A percentile compares a stretch with the other conserved stretches of the same genome.
These are phyloP conservation scores for Leccinum cinnamomeum DNA, from an alignment of 1,284 basidiomycete genomes.

Conservation along the genomic window DNA sequence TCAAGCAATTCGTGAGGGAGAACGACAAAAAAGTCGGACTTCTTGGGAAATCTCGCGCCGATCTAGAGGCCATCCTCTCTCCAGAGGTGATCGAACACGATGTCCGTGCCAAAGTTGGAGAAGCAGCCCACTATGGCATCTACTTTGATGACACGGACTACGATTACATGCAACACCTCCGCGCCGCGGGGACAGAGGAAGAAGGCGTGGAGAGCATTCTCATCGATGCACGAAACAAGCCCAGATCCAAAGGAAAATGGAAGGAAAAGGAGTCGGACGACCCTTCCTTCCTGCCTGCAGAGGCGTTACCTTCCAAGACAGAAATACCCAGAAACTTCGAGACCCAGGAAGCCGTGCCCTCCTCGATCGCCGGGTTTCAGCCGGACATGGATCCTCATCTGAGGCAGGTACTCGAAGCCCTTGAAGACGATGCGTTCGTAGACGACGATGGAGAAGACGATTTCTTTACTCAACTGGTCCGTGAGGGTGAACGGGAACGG, in stretches of 20 bases:
- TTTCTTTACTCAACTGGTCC: conserved; percentile 74
- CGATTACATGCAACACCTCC: conserved; percentile 98
- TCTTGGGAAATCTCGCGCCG: conserved; percentile 64
- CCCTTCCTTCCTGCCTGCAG: conserved; percentile 56
- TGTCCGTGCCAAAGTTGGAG: conserved; percentile 62
- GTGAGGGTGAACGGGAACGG: conserved; percentile 64
- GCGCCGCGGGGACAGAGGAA: conserved; percentile 68
- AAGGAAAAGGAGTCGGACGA: conserved; percentile 25
- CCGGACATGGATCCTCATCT: conserved; percentile 98
- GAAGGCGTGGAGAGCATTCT: conserved; percentile 77
- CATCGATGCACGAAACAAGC: conserved; percentile 65
- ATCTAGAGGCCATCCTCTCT: conserved; percentile 65
- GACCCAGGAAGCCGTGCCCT: conserved; percentile 73
- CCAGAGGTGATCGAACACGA: conserved; percentile 58
- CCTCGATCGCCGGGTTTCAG: conserved; percentile 86
- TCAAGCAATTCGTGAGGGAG: conserved; percentile 77
- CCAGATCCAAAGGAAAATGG: conserved; percentile 39
- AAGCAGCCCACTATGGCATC: conserved; percentile 89
- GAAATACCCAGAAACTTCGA: conserved; percentile 79
- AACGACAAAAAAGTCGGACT: conserved; percentile 65
- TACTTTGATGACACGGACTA: conserved; percentile 98
- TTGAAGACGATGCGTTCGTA: conserved; percentile 96
- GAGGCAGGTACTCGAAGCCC: conserved; percentile 89
- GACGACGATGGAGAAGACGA: conserved; percentile 71
- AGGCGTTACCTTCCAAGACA: conserved; percentile 67